phyloP scores from a whole-genome alignment of 306 rosid species.

The barrel medic (Medicago truncatula) region DNA sequence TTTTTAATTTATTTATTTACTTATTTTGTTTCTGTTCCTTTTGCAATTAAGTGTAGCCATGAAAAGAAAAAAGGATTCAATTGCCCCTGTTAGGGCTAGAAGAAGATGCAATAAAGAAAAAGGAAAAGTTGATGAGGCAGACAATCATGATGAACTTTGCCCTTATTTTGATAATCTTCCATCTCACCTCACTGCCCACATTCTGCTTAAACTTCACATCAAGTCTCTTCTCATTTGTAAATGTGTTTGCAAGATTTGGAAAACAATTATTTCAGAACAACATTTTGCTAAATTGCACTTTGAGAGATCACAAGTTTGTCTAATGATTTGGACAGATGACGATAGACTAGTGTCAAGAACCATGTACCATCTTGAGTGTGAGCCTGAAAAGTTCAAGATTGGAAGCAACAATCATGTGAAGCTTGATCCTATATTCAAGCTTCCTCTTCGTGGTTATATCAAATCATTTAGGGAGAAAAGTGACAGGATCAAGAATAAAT shows the following conservation, averaged over 20 bases:
- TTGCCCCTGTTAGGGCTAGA: neutral
- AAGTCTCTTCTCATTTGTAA: no score
- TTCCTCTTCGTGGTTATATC: no score
- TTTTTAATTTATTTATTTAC: neutral
- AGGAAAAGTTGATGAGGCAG: no score
- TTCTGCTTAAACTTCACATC: no score
- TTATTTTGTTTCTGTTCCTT: neutral
- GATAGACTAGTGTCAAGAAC: slow-evolving; percentile 1
- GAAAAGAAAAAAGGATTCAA: neutral
- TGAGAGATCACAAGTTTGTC: neutral
- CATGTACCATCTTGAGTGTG: no score
- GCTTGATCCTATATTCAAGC: no score
- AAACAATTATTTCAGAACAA: slow-evolving; percentile 33
- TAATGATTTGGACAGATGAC: slow-evolving; percentile 9
- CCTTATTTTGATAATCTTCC: slow-evolving; percentile 39
- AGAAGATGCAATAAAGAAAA: neutral
- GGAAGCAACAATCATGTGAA: no score
- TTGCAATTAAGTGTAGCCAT: neutral
- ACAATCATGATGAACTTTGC: neutral
- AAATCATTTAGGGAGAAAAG: no score
- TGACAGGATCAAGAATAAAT: no score
- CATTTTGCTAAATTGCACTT: slow-evolving; percentile 37
- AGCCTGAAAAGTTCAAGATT: no score
- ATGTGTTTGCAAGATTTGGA: slow-evolving; percentile 40
- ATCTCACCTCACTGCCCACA: no score